phyloP scores from a whole-genome alignment of 2,329 filamentous ascomycete species.

The Verticillium isaacii region DNA sequence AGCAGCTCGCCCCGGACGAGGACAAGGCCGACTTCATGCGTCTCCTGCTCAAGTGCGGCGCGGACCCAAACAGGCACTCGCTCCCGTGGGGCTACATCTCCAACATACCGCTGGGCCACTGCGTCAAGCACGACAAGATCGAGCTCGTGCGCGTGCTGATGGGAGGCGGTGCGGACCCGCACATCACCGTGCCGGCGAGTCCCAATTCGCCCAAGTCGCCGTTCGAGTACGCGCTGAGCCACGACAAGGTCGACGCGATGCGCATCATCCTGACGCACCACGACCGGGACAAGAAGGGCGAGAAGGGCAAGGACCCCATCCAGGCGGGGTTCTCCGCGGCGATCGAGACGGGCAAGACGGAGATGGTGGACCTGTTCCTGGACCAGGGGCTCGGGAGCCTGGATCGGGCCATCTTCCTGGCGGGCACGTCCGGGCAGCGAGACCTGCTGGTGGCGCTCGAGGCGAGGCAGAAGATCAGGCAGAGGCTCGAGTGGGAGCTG shows the following conservation, averaged over 20 bases:
- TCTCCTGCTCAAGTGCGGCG: slow-evolving; percentile 22
- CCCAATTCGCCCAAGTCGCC: background rate
- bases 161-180: background rate
- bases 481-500: background rate
- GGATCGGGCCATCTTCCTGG: background rate
- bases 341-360: background rate
- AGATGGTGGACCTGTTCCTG: background rate
- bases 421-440: background rate
- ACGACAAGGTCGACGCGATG: background rate
- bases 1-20: background rate
- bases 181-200: background rate
- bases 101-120: background rate
- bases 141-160: background rate
- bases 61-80: slow-evolving; percentile 9
- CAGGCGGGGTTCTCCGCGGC: background rate
- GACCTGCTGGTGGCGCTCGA: background rate
- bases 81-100: background rate
- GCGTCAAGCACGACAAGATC: background rate
- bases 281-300: background rate
- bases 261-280: background rate
- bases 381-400: background rate
- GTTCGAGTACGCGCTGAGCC: background rate
- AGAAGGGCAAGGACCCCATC: background rate
- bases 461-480: background rate
- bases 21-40: background rate